A percentile compares a stretch with the other conserved stretches of the same genome.
These are phyloP conservation scores for Cercospora zeina DNA, from an alignment of 2,329 filamentous ascomycete species.

Conservation along the genomic window DNA sequence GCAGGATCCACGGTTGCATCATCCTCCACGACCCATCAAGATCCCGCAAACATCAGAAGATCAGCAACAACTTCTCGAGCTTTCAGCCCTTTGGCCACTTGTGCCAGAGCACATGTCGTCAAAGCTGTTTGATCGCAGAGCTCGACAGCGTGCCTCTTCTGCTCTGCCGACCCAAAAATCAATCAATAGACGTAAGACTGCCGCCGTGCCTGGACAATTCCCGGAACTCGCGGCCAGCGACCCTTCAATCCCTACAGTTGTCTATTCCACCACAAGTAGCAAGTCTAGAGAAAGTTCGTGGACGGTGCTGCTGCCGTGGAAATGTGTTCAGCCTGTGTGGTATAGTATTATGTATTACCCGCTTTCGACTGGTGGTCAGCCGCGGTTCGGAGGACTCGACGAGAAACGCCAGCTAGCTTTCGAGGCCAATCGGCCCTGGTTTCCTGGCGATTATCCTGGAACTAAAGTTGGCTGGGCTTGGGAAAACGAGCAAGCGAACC, in stretches of 20 bases:
- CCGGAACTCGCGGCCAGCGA: conserved; percentile 62
- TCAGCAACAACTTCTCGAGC: conserved; percentile 54
- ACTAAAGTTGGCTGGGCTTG: conserved; percentile 77
- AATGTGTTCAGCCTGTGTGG: conserved; percentile 83
- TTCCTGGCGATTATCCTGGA: conserved; percentile 79
- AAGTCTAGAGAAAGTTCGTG: conserved; percentile 64
- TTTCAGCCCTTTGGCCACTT: conserved; percentile 67
- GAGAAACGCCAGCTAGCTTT: conserved; percentile 80
- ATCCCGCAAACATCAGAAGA: conserved; percentile 31
- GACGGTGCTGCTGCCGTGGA: conserved; percentile 87
- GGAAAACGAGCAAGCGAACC: conserved; percentile 67
- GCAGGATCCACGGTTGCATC: conserved; percentile 75
- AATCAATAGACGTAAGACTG: conserved; percentile 73
- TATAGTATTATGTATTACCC: conserved; percentile 80
- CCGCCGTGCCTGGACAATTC: conserved; percentile 62
- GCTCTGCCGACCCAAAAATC: conserved; percentile 73
- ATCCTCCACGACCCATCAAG: conserved; percentile 64
- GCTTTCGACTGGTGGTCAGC: conserved; percentile 74
- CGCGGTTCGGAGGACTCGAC: conserved; percentile 76
- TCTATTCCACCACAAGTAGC: conserved; percentile 51
- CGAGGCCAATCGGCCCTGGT: conserved; percentile 76
- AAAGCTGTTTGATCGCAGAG: conserved; percentile 66
- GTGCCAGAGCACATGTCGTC: conserved; percentile 51
- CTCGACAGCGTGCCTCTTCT: conserved; percentile 64
- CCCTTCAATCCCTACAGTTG: conserved; percentile 73